phyloP scores from a whole-genome alignment of 2,329 filamentous ascomycete genomes.

The Hymenoscyphus infarciens region DNA sequence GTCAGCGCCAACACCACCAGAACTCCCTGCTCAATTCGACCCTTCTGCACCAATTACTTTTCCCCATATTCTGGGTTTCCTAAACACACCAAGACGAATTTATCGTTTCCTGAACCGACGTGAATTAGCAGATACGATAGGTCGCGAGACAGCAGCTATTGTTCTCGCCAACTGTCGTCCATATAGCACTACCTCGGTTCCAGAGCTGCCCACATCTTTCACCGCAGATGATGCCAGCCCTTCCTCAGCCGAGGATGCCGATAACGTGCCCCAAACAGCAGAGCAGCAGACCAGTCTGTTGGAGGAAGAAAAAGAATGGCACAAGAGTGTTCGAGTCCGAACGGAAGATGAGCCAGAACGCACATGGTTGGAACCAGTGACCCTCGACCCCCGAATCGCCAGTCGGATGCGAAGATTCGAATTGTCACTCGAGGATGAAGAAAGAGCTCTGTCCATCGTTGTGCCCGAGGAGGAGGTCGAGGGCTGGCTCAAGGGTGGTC shows the following conservation, averaged over 20 bases:
- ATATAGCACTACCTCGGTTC: slow-evolving; percentile 41
- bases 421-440: slow-evolving; percentile 66
- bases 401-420: slow-evolving; percentile 78
- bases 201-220: slow-evolving; percentile 32
- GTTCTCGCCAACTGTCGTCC: slow-evolving; percentile 61
- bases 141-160: slow-evolving; percentile 79
- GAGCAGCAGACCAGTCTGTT: slow-evolving; percentile 65
- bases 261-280: slow-evolving; percentile 27
- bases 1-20: slow-evolving; percentile 58
- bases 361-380: slow-evolving; percentile 72
- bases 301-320: slow-evolving; percentile 77
- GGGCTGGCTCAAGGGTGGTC: slow-evolving; percentile 61
- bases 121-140: slow-evolving; percentile 79
- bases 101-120: slow-evolving; percentile 86
- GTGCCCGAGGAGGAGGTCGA: slow-evolving; percentile 67
- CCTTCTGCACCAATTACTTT: slow-evolving; percentile 71
- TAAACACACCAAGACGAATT: slow-evolving; percentile 81
- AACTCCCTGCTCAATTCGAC: slow-evolving; percentile 67
- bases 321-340: slow-evolving; percentile 68
- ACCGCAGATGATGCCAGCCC: slow-evolving; percentile 19
- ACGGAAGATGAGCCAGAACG: slow-evolving; percentile 56
- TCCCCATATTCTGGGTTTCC: slow-evolving; percentile 88
- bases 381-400: slow-evolving; percentile 71
- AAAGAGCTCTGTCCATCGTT: slow-evolving; percentile 57
- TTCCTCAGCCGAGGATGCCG: slow-evolving; percentile 5